A percentile compares a stretch with the other conserved stretches of the same genome.
Evolutionary conservation across 371 early-diverging fungal species (phyloP).

Genomic region (Entomophthora muscae): DNA sequence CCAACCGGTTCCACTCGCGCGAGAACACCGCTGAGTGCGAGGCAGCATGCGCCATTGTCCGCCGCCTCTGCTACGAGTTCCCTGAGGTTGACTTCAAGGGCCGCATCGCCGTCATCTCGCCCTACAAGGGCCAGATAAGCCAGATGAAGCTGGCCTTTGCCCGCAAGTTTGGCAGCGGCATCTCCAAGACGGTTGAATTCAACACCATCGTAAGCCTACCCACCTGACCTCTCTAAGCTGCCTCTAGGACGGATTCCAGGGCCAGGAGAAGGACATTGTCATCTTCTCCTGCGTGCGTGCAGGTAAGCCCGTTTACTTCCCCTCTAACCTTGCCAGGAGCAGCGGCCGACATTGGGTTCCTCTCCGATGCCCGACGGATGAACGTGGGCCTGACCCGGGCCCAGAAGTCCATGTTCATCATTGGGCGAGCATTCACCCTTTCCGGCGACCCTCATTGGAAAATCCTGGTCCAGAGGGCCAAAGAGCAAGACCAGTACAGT

Average conservation of each 20-base stretch:
- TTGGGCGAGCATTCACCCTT: slow-evolving; percentile 59
- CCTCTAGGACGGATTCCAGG: slow-evolving; percentile 92
- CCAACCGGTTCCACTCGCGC: slow-evolving; percentile 47
- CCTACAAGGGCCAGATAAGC: slow-evolving; percentile 75
- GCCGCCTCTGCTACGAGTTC: slow-evolving; percentile 27
- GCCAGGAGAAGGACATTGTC: slow-evolving; percentile 94
- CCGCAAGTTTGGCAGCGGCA: slow-evolving; percentile 34
- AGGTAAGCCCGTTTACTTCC: slow-evolving; percentile 12
- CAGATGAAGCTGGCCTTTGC: slow-evolving; percentile 46
- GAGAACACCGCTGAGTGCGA: slow-evolving; percentile 65
- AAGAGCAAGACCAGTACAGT: background rate
- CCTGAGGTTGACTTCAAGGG: slow-evolving; percentile 45
- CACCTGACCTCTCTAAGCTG: background rate
- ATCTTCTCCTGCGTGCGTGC: slow-evolving; percentile 92
- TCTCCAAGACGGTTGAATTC: slow-evolving; percentile 66
- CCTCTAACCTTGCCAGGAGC: slow-evolving; percentile 7
- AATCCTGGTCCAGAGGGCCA: background rate
- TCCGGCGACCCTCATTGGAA: slow-evolving; percentile 41
- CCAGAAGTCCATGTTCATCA: slow-evolving; percentile 66
- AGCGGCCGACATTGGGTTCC: slow-evolving; percentile 70
- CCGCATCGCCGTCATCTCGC: slow-evolving; percentile 76
- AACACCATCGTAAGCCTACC: slow-evolving; percentile 51
- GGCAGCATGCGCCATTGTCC: slow-evolving; percentile 51
- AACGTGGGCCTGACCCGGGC: slow-evolving; percentile 94
- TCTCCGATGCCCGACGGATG: slow-evolving; percentile 74